Base-by-base conservation (phyloP, 164 flowering plant species). In the Saururus chinensis region DNA sequence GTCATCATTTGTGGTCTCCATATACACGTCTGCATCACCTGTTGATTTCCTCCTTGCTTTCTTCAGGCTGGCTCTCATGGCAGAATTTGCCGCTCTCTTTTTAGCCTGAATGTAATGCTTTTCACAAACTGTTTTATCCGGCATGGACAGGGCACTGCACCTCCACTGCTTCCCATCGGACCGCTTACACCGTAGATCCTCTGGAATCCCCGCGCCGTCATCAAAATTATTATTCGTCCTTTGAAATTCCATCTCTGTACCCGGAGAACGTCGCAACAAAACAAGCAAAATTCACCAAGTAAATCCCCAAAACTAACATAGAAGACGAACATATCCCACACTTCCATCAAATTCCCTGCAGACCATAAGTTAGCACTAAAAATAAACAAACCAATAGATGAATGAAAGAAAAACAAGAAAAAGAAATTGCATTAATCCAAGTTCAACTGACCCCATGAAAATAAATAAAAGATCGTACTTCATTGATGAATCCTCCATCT, bases 131-230 rank as follows among this genome's bases (percentile, higher is more conserved):
- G 97, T 90, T 63, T 93, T 90, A 63, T 90, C 97, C 0, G 98
- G 95, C 98, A 93, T 93, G 19, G 96, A 93, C 87, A 83, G 75
- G 45, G 96, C 96, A 72, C 82, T 90, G 74, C 99, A 93, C 67
- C 99, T 84, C 99, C 99, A 88, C 62, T 93, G 99, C 57, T 90
- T 93, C 60, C 99, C 99, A 73, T 93, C 96, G 7, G 97, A 85
- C 69, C 97, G 84, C 79, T 90, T 93, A 80, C 98, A 90, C 16
- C 96, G 85, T 72, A 90, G 72, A 79, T 93, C 91, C 66, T 93
- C 97, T 0, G 96, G 95, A 71, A 93, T 84, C 52, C 96, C 96
- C 19, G 66, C 80, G 72, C 77, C 75, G 51, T 86, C 98, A 51
- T 90, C 96, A 11, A 79, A 80, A 59, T 75, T 85, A 59, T 75